Base-by-base conservation (phyloP, 1,284 basidiomycete species). In the Puccinia polysora region DNA sequence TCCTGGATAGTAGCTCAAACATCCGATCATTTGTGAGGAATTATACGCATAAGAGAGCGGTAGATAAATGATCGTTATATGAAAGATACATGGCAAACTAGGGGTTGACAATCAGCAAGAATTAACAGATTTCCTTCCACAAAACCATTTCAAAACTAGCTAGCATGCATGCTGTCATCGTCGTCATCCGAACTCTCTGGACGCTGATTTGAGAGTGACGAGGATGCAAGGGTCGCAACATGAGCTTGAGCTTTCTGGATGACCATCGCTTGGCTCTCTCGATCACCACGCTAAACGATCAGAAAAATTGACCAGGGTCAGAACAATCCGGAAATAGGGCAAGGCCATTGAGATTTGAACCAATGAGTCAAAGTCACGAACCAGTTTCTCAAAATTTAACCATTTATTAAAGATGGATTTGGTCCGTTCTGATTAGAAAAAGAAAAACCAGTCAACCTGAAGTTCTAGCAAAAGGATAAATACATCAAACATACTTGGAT, bases 381-480 rank as follows among this genome's bases (percentile, higher is more conserved):
- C 62, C 14, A 40, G 20, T 65, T 58, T 40, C 81, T 99, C 96
- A 55, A 97, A 82, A 73, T 88, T 87, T 47, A 98, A 83, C 91
- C 95, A 97, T 81, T 97, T 97, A 81, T 99, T 98, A 85, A 97
- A 96, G 80, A 95, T 88, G 47, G 87, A 86, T 73, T 79, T 79
- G 65, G 76, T 77, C 63, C 77, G 77, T 74, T 79, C 77, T 81
- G 89, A 28, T 14, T 14, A 36, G 34, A 43, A 2, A 5, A 45
- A 38, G 32, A 62, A 62, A 38, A 58, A 15, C 25, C 10, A 32
- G 6, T 25, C 49, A 28, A 62, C 34, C 6, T 12, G 68, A 47
- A 45, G n/a, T 18, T 38, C 12, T 34, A 20, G 8, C 23, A 6
- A 76, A 40, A 76, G 70, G 64, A 12, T 34, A 59, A 56, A 18